Base-by-base conservation (phyloP, 176 grass and related monocot genomes). In the Raddia distichophylla region DNA sequence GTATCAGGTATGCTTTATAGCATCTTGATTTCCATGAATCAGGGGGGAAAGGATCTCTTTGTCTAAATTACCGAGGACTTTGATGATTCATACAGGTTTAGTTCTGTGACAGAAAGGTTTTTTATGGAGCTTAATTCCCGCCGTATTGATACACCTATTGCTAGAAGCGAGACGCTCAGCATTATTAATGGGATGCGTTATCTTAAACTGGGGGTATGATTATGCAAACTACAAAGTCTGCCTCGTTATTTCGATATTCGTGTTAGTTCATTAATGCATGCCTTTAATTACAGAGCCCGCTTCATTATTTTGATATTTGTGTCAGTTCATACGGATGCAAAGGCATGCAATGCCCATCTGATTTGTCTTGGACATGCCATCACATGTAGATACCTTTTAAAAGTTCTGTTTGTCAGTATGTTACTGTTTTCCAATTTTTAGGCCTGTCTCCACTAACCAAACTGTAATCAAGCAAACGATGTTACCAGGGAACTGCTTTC, bases 141-240 rank as follows among this genome's bases (percentile, higher is more conserved):
- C 15, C 85, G 92, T 79, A 76, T 79, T 54, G 96, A 98, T 75
- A 87, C 78, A 37, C 91, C 83, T 90, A 56, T 91, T 64, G 75
- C 87, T 72, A 98, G 96, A 87, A 98, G 90, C 7, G 92, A 98
- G 76, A 95, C 88, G 61, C 96, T 98, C 45, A 98, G 85, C 87
- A 93, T 98, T 79, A 98, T 98, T 50, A 98, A 98, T 50, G 96
- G 96, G 82, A 93, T 95, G 96, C 96, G 92, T 79, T 98, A 98
- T 82, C 96, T 98, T 76, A 98, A 98, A 82, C 81, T 98, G 75
- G 96, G 96, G 93, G 96, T 95, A 91, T 74, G 81, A 67, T 57
- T 72, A 75, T 60, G 58, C 88, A 83, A 49, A 64, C 22, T 76
- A 64, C 88, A 83, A 43, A 64, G 44, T 76, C 10, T 14, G 8